Evolutionary conservation across 345 rosid genomes (phyloP).

Genomic region (Citrus mangshanensis): DNA sequence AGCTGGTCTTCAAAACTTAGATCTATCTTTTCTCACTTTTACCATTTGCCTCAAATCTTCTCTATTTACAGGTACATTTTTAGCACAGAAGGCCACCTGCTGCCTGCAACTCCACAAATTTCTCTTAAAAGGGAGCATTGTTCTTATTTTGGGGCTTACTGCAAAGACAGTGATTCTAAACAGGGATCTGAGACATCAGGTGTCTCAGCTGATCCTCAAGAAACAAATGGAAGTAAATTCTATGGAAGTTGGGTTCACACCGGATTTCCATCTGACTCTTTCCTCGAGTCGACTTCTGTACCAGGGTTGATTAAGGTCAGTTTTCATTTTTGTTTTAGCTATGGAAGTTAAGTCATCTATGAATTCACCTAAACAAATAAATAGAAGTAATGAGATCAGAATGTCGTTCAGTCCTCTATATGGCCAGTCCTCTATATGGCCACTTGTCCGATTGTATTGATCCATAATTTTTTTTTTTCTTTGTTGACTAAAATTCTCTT

Average conservation of each 20-base stretch:
- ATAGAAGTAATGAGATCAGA: not conserved
- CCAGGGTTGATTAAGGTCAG: constrained; percentile 82
- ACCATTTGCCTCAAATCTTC: not conserved
- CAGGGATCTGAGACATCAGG: constrained; percentile 32
- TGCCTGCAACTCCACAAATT: constrained; percentile 89
- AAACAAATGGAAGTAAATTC: constrained; percentile 37
- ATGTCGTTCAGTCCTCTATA: not conserved
- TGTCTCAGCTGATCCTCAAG: constrained; percentile 27
- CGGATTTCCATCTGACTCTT: constrained; percentile 29
- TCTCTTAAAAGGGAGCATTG: constrained; percentile 83
- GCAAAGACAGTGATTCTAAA: constrained; percentile 43
- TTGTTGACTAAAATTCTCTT: not conserved
- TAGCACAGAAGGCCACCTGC: constrained; percentile 90
- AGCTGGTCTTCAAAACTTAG: not conserved
- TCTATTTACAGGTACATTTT: constrained; percentile 62
- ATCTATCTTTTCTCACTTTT: not conserved
- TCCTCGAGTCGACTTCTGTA: constrained; percentile 41
- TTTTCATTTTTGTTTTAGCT: not conserved
- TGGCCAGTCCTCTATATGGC: not conserved
- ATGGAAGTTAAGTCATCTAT: not conserved
- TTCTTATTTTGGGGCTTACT: constrained; percentile 80
- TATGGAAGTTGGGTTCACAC: constrained; percentile 30
- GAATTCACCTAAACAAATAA: not conserved
- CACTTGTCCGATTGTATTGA: not conserved
- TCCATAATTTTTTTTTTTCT: not conserved